Conservation (phyloP, 306 rosid genomes). For the Heteromeles arbutifolia region DNA sequence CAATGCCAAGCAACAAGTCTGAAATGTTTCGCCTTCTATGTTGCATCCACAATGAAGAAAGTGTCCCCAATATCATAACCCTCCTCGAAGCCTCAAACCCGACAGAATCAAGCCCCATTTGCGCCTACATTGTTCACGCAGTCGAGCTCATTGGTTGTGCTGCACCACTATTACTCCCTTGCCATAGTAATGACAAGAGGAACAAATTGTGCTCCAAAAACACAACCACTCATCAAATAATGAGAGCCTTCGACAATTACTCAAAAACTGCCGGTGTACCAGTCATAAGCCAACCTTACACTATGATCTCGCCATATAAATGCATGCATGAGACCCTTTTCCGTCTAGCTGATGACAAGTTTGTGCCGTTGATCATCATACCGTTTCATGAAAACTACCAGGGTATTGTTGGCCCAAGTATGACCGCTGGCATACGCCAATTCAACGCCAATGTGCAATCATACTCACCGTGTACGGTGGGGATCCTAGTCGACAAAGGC, state of each 20-base stretch:
- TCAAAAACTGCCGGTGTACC: conserved; percentile 30
- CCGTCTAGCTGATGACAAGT: conserved; percentile 24
- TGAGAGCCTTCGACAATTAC: conserved; percentile 37
- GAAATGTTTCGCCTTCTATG: conserved; percentile 31
- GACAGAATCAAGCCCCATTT: conserved; percentile 27
- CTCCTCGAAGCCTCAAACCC: conserved; percentile 64
- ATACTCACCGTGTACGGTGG: conserved; percentile 39
- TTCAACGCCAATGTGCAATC: conserved; percentile 29
- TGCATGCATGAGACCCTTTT: conserved; percentile 44
- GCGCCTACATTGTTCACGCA: conserved; percentile 44
- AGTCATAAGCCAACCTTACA: conserved; percentile 21
- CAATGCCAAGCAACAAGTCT: neutral
- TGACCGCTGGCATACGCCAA: conserved; percentile 6
- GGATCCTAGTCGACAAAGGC: conserved; percentile 44
- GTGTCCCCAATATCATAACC: conserved; percentile 38
- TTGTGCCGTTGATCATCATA: conserved; percentile 30
- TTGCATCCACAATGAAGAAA: conserved; percentile 51
- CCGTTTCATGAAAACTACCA: conserved; percentile 38
- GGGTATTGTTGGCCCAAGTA: neutral
- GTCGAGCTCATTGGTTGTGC: conserved; percentile 47
- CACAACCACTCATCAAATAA: conserved; percentile 20
- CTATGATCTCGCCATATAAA: conserved; percentile 43
- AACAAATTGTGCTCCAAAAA: conserved; percentile 9
- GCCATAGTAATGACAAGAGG: neutral
- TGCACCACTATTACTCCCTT: conserved; percentile 43